Evolutionary conservation across 768 basidiomycete genomes (phyloP), one percentile per base, ranked within the genome.

Genomic region (Suillus ampliporus): DNA sequence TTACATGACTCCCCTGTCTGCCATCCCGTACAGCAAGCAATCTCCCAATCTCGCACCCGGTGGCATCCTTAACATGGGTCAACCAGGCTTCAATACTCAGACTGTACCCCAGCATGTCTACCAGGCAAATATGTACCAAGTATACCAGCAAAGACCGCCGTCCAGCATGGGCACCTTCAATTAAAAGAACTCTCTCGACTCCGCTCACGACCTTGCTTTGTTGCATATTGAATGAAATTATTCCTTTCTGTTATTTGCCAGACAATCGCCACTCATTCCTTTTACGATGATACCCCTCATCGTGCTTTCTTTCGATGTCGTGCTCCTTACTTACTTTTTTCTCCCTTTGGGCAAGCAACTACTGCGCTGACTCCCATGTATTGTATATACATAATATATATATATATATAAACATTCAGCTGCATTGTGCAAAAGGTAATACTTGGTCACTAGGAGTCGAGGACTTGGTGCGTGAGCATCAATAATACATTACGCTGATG

Each of bases 61-160:
- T 21, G 78, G 78, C 65, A 80, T 89, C 66, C 79, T 90, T 61
- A 84, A 84, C 62, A 88, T 91, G 85, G 83, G 80, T 50, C 89
- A 89, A 67, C 79, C 84, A n/a, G 72, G 88, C 47, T 92, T 90
- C 74, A 82, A 80, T 64, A 83, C 79, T 40, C 83, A 87, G 65
- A 83, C 86, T 63, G 78, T 86, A 50, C 82, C 89, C 83, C 88
- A 62, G 81, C 89, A 91, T 69, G 75, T 89, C 65, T 92, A 92
- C 73, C 87, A 90, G 76, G 83, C 87, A 62, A 93, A 92, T 80
- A 88, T 92, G 90, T 92, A 92, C 72, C 89, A 89, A 77, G 81
- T 90, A 73, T 93, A 93, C 77, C 90, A 90, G 74, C 89, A 90
- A 77, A 88, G 84, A 67, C 85, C 88, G 23, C 85, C 86, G 66